phyloP scores from a whole-genome alignment of 2,329 filamentous ascomycete genomes.

The Hypoxylon rubiginosum region DNA sequence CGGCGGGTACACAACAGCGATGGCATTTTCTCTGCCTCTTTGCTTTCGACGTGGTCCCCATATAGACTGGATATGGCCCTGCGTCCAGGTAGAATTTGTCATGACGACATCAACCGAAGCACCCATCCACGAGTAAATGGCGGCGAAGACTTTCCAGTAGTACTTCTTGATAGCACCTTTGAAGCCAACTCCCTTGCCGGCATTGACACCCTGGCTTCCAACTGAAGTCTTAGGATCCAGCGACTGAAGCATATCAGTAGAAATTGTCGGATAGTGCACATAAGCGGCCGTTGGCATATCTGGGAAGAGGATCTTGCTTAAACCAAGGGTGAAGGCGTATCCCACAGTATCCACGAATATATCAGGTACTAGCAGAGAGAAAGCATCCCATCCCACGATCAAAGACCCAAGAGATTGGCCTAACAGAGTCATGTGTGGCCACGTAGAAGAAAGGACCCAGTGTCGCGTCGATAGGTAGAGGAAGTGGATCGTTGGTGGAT shows the following conservation, averaged over 20 bases:
- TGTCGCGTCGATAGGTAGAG: slow-evolving; percentile 90
- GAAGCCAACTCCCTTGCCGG: slow-evolving; percentile 80
- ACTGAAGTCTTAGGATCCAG: slow-evolving; percentile 73
- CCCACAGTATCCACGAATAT: slow-evolving; percentile 98
- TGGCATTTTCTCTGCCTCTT: slow-evolving; percentile 63
- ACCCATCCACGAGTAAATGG: slow-evolving; percentile 85
- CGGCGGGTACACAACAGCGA: slow-evolving; percentile 88
- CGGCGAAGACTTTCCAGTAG: slow-evolving; percentile 91
- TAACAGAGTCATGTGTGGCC: slow-evolving; percentile 91
- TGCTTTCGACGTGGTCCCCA: slow-evolving; percentile 75
- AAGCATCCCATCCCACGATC: slow-evolving; percentile 90
- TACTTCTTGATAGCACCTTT: slow-evolving; percentile 79
- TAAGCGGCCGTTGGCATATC: slow-evolving; percentile 89
- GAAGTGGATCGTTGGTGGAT: slow-evolving; percentile 86
- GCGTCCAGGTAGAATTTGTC: slow-evolving; percentile 98
- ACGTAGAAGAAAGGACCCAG: slow-evolving; percentile 88
- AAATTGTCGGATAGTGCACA: slow-evolving; percentile 98
- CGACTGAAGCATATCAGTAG: slow-evolving; percentile 94
- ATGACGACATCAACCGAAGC: slow-evolving; percentile 91
- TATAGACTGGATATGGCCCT: slow-evolving; percentile 81
- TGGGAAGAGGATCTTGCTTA: slow-evolving; percentile 86
- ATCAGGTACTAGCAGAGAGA: slow-evolving; percentile 91
- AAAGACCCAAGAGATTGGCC: slow-evolving; percentile 95
- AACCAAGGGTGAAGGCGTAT: slow-evolving; percentile 89
- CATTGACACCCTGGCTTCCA: slow-evolving; percentile 81